A percentile compares a stretch with the other conserved stretches of the same genome.
These are phyloP conservation scores for Posidonia oceanica DNA, from an alignment of 116 monocot genomes.

Conservation along the genomic window DNA sequence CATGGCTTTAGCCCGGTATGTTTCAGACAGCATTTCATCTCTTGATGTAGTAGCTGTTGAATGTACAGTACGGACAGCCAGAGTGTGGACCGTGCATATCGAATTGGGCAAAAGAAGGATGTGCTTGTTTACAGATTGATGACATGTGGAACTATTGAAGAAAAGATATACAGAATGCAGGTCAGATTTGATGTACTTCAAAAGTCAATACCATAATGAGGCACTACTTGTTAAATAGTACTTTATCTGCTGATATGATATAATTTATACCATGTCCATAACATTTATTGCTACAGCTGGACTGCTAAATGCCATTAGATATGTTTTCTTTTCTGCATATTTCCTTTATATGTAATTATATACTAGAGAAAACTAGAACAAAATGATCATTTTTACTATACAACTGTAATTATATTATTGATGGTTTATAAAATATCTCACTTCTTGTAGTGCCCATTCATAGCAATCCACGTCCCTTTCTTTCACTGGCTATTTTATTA, in stretches of 20 bases:
- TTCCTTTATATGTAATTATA: neutral
- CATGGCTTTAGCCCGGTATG: too few relatives aligned
- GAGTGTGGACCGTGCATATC: slow-evolving; percentile 98
- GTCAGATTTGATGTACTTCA: slow-evolving; percentile 17
- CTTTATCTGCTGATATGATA: too few relatives aligned
- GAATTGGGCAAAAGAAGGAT: slow-evolving; percentile 88
- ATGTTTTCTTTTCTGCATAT: neutral
- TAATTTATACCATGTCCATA: too few relatives aligned
- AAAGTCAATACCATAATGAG: neutral
- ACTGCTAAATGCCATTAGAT: neutral
- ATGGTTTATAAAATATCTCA: too few relatives aligned
- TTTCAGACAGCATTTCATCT: neutral
- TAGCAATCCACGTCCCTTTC: too few relatives aligned
- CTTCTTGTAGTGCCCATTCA: too few relatives aligned
- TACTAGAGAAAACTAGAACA: too few relatives aligned
- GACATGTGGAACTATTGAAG: slow-evolving; percentile 98
- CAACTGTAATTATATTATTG: too few relatives aligned
- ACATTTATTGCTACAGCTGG: too few relatives aligned
- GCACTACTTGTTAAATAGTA: neutral
- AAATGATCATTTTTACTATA: too few relatives aligned
- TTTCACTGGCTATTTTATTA: too few relatives aligned
- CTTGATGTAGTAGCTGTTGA: neutral
- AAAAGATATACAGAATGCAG: slow-evolving; percentile 98
- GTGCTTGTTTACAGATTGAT: slow-evolving; percentile 90
- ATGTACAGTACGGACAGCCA: slow-evolving; percentile 74